Base-by-base conservation (phyloP, 768 basidiomycete genomes). In the Cystobasidium tubakii region DNA sequence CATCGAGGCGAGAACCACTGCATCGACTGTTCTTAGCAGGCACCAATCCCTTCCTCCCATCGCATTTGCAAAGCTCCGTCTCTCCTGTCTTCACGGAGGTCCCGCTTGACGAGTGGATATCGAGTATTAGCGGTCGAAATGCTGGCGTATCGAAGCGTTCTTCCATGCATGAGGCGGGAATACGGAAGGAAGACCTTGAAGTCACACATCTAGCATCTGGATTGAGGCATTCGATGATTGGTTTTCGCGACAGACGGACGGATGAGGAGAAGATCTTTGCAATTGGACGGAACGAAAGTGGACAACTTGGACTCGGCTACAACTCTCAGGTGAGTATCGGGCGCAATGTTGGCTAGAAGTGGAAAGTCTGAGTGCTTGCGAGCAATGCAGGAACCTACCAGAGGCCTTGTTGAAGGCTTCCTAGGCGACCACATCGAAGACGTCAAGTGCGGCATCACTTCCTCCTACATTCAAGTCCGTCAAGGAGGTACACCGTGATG, bases 401-500 rank as follows among this genome's bases (percentile, higher is more conserved):
- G 69, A 57, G 69, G 69, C 19, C 43, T 71, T 53, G 69, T 71
- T 23, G 69, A 71, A 44, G 54, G 54, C 25, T 71, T 71, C 54
- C 21, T 15, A 33, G 69, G 69, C 10, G 69, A 71, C 34, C 54
- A 57, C 27, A 29, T 71, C 1, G 54, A 39, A 39, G 27, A 31
- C 9, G 39, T 71, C 29, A 53, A 55, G 21, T 71, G 69, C 25
- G 69, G 69, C 25, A 71, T 71, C 55, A 60, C 69, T 12, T 71
- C 69, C n/a, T 33, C 69, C 7, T 71, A 71, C 55, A 71, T 71
- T n/a, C 69, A 71, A 36, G 55, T 71, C 29, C 53, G 55, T 54
- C 69, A 71, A 21, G 69, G 33, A 57, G 69, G 69, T 71, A 23
- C 21, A 39, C 43, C 65, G 23, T 12, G 33, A 31, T 42, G 65